phyloP scores from a whole-genome alignment of 2,329 filamentous ascomycete species.

The Trichoderma koningiopsis region DNA sequence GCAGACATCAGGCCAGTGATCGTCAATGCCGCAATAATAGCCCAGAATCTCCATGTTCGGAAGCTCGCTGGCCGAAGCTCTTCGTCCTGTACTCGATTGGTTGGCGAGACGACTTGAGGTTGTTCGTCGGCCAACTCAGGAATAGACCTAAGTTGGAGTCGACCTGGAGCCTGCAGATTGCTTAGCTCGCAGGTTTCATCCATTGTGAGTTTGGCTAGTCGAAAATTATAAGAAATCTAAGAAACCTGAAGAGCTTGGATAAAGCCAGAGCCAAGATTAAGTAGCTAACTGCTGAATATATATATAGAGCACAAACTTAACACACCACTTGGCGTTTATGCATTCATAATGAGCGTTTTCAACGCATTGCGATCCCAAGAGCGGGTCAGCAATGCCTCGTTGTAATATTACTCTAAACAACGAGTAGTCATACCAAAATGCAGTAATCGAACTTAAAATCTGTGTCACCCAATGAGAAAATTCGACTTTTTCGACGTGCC shows the following conservation, averaged over 20 bases:
- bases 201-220: background rate
- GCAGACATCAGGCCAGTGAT: slow-evolving; percentile 42
- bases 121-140: background rate
- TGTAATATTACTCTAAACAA: background rate
- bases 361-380: background rate
- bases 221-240: background rate
- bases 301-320: background rate
- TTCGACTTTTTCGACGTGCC: background rate
- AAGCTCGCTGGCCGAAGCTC: background rate
- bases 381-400: background rate
- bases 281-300: background rate
- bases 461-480: background rate
- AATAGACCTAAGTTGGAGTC: background rate
- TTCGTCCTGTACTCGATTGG: background rate
- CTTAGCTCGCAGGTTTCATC: background rate
- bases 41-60: slow-evolving; percentile 16
- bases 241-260: background rate
- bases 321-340: background rate
- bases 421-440: background rate
- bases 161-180: background rate
- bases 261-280: background rate
- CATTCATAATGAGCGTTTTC: background rate
- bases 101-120: background rate
- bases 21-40: slow-evolving; percentile 28
- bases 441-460: background rate